Percentiles rank a stretch among this genome's conserved stretches.
phyloP scores from a whole-genome alignment of 805 yeast species.

The Pichia kluyveri region DNA sequence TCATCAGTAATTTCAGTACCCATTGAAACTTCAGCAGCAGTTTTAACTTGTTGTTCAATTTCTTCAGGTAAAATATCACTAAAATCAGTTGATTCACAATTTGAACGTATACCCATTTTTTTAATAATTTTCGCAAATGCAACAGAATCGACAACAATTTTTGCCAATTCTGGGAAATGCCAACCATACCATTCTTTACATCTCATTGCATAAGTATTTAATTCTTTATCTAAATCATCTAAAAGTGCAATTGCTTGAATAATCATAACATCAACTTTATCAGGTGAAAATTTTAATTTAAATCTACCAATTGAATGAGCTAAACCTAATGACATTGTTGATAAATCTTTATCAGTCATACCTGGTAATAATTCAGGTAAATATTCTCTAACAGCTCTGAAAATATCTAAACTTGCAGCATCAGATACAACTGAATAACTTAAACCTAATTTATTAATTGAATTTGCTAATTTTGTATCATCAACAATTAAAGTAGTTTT shows the following conservation, averaged over 20 bases:
- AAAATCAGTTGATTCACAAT: slow-evolving; percentile 84
- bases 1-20: slow-evolving; percentile 96
- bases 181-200: slow-evolving; percentile 99
- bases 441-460: slow-evolving; percentile 89
- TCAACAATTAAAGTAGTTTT: slow-evolving; percentile 83
- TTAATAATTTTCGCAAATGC: slow-evolving; percentile 93
- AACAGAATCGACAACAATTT: slow-evolving; percentile 90
- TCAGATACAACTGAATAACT: slow-evolving; percentile 86
- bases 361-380: slow-evolving; percentile 94
- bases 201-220: slow-evolving; percentile 98
- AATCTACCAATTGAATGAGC: slow-evolving; percentile 99
- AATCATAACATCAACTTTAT: slow-evolving; percentile 98
- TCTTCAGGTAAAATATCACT: slow-evolving; percentile 90
- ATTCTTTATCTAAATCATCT: slow-evolving; percentile 95
- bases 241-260: slow-evolving; percentile 96
- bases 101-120: slow-evolving; percentile 89
- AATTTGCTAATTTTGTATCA: slow-evolving; percentile 91
- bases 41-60: slow-evolving; percentile 80
- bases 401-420: slow-evolving; percentile 88
- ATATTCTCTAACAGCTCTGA: slow-evolving; percentile 91
- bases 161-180: slow-evolving; percentile 99
- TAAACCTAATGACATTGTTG: slow-evolving; percentile 95
- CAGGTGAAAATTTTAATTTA: slow-evolving; percentile 94
- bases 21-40: slow-evolving; percentile 98
- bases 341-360: slow-evolving; percentile 69